Base-by-base conservation (phyloP, 2,329 filamentous ascomycete genomes). In the Fusarium sp. region DNA sequence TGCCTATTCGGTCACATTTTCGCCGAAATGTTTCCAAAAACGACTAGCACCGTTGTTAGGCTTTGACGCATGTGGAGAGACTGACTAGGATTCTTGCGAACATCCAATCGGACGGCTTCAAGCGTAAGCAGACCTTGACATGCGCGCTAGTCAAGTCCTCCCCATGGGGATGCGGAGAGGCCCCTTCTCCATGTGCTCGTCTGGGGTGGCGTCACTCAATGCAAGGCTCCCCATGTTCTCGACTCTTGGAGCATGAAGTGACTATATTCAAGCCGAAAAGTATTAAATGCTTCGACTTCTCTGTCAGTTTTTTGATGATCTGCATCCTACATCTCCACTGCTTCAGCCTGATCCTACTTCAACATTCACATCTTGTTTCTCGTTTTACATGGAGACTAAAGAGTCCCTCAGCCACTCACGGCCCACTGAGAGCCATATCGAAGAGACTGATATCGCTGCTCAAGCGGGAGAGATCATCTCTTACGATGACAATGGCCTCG, bases 401-500 rank as follows among this genome's bases (percentile, higher is more conserved):
- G 68, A 73, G n/a, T 63, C 61, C 20, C 60, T 70, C 10, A 22
- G 42, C 58, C 57, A 70, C 42, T 47, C 57, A 11, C 60, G 57
- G 63, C 31, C 62, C 5, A 54, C 63, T 2, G 63, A 71, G 16
- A 68, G 68, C 33, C 71, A 74, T 16, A 60, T 71, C 16, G 71
- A 74, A 42, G 66, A 74, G 35, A 47, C 18, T 13, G 63, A 69
- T 9, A 35, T 54, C 35, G 52, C 22, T 10, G 25, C 63, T 16
- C 45, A 68, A 6, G 27, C 63, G 6, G 69, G 52, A 14, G 42
- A 47, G 20, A 36, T 66, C 61, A 74, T 72, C 33, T 63, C 52
- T 2, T 74, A 74, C 35, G 72, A 73, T 50, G 50, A 33, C 25
- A 67, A 68, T 57, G 68, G 72, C 31, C n/a, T 71, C 9, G 57